Base-by-base conservation (phyloP, 2,329 filamentous ascomycete species). In the Fusarium nodosum region DNA sequence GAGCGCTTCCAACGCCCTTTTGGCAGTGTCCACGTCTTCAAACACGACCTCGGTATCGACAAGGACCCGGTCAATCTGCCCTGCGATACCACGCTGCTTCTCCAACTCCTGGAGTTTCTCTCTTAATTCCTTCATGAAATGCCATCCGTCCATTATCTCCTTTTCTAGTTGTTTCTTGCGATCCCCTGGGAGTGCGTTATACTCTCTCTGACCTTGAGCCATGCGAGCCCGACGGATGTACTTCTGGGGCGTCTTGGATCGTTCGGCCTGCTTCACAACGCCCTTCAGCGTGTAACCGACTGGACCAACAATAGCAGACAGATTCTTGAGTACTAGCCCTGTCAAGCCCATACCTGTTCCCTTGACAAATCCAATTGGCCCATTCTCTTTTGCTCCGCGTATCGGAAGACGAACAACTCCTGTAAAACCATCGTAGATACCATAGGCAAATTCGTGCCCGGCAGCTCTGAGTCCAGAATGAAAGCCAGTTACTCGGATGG, bases 251-350 rank as follows among this genome's bases (percentile, higher is more conserved):
- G 86, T 84, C 57, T 82, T 83, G 12, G 81, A 77, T 36, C 88
- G 85, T 64, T 85, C 81, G 2, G 83, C 77, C 74, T 92, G 87
- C 69, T 90, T 90, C 33, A 87, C 83, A 0, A 90, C 75, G 0
- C 90, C 90, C 73, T 91, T 90, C 66, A 90, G 81, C 0, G 87
- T 84, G 70, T 89, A 92, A 0, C 88, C 88, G 4, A 88, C 70
- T 0, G 88, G 88, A 0, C 88, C 88, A 2, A 90, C 75, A 2
- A 90, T 60, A 8, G 89, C 90, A 0, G 88, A 83, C 8, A 91
- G 82, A 52, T 90, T 86, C 76, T 92, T 92, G 30, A 91, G 81
- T 3, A 91, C 82, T 26, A 91, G 84, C 0, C 90, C 89, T 2
- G 85, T 87, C 10, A 91, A 69, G 1, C 90, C 90, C 82, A 88